Conservation (phyloP, 345 rosid genomes). For the Bruguiera gymnorhiza region DNA sequence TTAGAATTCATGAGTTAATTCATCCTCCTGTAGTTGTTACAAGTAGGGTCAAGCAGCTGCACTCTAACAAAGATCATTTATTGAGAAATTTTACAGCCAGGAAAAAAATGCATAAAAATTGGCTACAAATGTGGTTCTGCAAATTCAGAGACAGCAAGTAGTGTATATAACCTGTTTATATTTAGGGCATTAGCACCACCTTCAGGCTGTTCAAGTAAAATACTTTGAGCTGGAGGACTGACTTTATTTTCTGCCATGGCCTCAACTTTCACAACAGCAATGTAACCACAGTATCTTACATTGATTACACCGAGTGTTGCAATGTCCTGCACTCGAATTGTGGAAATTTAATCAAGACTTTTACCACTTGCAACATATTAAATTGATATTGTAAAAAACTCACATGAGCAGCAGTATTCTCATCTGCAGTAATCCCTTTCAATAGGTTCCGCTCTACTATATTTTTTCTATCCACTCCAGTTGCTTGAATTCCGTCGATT, state of each 20-base stretch:
- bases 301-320: slow-evolving; percentile 74
- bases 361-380: slow-evolving; percentile 4
- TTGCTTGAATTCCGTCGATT: slow-evolving; percentile 77
- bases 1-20: neutral
- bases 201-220: slow-evolving; percentile 87
- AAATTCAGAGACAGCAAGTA: neutral
- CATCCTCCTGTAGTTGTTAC: neutral
- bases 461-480: slow-evolving; percentile 54
- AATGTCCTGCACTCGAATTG: slow-evolving; percentile 59
- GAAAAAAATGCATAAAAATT: too few species aligned
- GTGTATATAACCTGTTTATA: slow-evolving; percentile 64
- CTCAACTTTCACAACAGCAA: slow-evolving; percentile 74
- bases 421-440: slow-evolving; percentile 97
- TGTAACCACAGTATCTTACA: slow-evolving; percentile 80
- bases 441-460: slow-evolving; percentile 74
- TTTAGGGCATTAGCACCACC: slow-evolving; percentile 99
- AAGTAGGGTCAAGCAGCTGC: slow-evolving; percentile 5
- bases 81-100: neutral
- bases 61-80: neutral
- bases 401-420: slow-evolving; percentile 94
- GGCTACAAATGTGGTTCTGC: neutral
- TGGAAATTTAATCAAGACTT: slow-evolving; percentile 14
- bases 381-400: slow-evolving; percentile 32
- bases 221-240: slow-evolving; percentile 49
- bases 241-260: slow-evolving; percentile 45